A percentile compares a stretch with the other conserved stretches of the same genome.
phyloP scores from a whole-genome alignment of 108 stramenopile genomes.

The Bacterosira constricta region DNA sequence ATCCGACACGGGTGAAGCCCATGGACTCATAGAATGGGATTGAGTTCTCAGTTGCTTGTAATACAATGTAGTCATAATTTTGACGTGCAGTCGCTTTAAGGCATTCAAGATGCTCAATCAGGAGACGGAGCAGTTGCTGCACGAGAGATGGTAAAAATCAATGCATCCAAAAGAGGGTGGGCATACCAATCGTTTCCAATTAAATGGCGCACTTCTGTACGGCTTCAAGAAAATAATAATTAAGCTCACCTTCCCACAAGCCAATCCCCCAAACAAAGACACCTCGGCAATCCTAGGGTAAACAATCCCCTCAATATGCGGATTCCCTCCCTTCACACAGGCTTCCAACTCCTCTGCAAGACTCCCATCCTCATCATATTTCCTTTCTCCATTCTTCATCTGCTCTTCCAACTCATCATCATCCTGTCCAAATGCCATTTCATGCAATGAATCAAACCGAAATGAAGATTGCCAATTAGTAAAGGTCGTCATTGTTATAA shows the following conservation, averaged over 20 bases:
- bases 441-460: constrained; percentile 90
- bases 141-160: neutral
- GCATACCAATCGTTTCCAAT: too few relatives aligned
- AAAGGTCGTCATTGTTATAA: constrained; percentile 88
- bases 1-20: constrained; percentile 88
- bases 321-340: constrained; percentile 83
- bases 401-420: constrained; percentile 45
- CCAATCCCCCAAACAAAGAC: constrained; percentile 75
- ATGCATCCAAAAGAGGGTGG: too few relatives aligned
- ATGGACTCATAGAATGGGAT: constrained; percentile 90
- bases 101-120: constrained; percentile 81
- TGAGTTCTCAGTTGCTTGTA: constrained; percentile 91
- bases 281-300: constrained; percentile 92
- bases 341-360: constrained; percentile 69
- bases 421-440: constrained; percentile 75
- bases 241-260: constrained; percentile 69
- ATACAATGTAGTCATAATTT: constrained; percentile 86
- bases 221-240: neutral
- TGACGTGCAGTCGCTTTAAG: constrained; percentile 50
- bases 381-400: constrained; percentile 51
- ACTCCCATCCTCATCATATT: constrained; percentile 62
- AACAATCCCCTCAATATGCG: constrained; percentile 90
- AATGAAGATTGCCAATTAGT: constrained; percentile 89
- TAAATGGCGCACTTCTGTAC: too few relatives aligned
- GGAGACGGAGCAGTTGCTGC: constrained; percentile 67